A percentile compares a stretch with the other conserved stretches of the same genome.
Evolutionary conservation across 441 rosid species (phyloP).

Genomic region (Populus hybrid): DNA sequence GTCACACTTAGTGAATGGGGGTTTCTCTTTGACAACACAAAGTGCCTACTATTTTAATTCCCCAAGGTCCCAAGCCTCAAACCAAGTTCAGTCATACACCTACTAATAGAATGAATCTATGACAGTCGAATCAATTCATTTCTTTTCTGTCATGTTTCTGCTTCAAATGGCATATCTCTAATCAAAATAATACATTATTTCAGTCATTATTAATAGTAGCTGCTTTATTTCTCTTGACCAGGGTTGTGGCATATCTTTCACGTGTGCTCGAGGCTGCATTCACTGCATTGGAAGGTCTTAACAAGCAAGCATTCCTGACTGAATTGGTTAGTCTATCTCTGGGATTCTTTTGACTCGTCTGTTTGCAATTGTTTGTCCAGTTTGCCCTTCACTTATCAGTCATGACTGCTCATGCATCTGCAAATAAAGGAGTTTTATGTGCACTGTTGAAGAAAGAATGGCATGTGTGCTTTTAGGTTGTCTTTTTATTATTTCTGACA

Average conservation of each 20-base stretch:
- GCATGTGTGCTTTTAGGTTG: background rate
- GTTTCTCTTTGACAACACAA: background rate
- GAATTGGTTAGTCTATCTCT: constrained; percentile 60
- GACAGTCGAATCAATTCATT: background rate
- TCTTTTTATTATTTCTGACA: background rate
- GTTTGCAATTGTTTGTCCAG: background rate
- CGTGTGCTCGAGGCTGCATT: constrained; percentile 97
- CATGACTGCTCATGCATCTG: constrained; percentile 2
- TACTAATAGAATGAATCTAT: background rate
- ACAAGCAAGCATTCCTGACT: constrained; percentile 95
- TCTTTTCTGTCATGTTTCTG: background rate
- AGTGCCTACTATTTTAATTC: background rate
- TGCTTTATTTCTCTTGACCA: constrained; percentile 29
- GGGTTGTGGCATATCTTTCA: constrained; percentile 97
- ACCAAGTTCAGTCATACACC: background rate
- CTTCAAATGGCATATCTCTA: background rate
- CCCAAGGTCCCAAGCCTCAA: background rate
- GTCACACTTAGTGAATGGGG: background rate
- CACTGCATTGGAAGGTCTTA: constrained; percentile 95
- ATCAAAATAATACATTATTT: background rate
- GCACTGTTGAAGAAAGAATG: background rate
- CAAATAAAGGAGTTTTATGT: background rate
- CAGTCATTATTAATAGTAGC: constrained; percentile 15
- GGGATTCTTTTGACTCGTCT: constrained; percentile 7
- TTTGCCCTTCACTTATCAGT: background rate